phyloP scores from a whole-genome alignment of 2,329 filamentous ascomycete genomes.

The Phialophora tarda region DNA sequence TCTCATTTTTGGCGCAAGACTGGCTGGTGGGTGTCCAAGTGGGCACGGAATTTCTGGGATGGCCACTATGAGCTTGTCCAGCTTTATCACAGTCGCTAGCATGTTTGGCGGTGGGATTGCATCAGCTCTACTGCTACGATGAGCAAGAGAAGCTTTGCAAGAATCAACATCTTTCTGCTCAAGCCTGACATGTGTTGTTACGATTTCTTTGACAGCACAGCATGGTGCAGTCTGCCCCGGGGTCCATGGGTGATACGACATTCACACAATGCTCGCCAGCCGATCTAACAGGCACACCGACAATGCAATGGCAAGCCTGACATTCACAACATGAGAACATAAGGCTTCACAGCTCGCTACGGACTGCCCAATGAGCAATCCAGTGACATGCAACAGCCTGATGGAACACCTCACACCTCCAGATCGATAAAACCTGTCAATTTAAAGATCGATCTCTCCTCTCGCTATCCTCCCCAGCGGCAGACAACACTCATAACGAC shows the following conservation, averaged over 20 bases:
- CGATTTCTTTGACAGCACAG: not conserved
- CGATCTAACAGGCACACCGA: not conserved
- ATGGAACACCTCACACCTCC: not conserved
- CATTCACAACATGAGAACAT: not conserved
- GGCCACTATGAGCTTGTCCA: constrained; percentile 66
- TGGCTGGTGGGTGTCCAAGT: constrained; percentile 71
- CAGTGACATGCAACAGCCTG: not conserved
- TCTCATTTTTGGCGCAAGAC: constrained; percentile 65
- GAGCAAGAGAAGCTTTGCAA: not conserved
- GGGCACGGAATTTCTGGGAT: constrained; percentile 73
- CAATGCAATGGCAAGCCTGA: not conserved
- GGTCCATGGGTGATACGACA: not conserved
- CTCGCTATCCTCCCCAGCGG: not conserved
- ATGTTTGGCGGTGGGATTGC: constrained; percentile 62
- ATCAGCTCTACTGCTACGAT: constrained; percentile 24
- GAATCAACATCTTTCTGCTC: not conserved
- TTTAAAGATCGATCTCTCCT: not conserved
- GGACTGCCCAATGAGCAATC: not conserved
- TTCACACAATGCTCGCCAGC: not conserved
- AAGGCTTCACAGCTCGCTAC: not conserved
- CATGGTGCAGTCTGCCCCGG: not conserved
- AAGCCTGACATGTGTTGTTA: not conserved
- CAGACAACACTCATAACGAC: not conserved
- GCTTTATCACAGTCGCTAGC: constrained; percentile 64
- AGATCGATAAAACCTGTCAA: not conserved